These are phyloP conservation scores for Setaria italica DNA, from an alignment of 202 grass and related monocot genomes.

Conservation along the genomic window DNA sequence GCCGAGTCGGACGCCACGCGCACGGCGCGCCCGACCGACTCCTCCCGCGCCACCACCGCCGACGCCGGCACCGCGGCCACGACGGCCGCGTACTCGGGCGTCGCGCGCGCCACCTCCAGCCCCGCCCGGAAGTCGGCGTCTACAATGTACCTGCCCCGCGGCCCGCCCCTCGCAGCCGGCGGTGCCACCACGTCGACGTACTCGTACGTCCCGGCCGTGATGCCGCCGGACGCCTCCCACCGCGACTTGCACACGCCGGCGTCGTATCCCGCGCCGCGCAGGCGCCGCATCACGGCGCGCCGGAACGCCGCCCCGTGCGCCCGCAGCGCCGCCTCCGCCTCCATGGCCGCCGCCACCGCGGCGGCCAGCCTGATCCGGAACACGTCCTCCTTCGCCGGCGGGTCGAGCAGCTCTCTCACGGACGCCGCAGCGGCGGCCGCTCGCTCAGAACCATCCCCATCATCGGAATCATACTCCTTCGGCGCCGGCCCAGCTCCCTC, in stretches of 20 bases:
- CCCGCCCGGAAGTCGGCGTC: constrained; percentile 73
- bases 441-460: background rate
- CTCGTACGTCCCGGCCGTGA: constrained; percentile 81
- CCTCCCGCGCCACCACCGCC: constrained; percentile 67
- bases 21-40: constrained; percentile 61
- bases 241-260: constrained; percentile 81
- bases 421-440: constrained; percentile 42
- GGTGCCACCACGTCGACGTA: constrained; percentile 81
- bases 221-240: constrained; percentile 66
- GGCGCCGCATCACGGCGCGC: constrained; percentile 59
- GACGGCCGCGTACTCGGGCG: constrained; percentile 62
- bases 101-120: constrained; percentile 83
- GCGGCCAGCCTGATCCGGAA: constrained; percentile 69
- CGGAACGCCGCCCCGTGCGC: constrained; percentile 52
- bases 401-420: constrained; percentile 63
- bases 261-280: constrained; percentile 70
- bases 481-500: background rate
- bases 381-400: constrained; percentile 48
- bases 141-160: constrained; percentile 75
- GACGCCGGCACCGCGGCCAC: constrained; percentile 53
- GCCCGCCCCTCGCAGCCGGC: background rate
- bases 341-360: constrained; percentile 42
- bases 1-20: constrained; percentile 63
- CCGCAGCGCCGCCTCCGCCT: constrained; percentile 46
- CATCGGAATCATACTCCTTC: constrained; percentile 22